A percentile compares a stretch with the other conserved stretches of the same genome.
Evolutionary conservation across 2,329 filamentous ascomycete species (phyloP).

Genomic region (Elsinoe arachidis): DNA sequence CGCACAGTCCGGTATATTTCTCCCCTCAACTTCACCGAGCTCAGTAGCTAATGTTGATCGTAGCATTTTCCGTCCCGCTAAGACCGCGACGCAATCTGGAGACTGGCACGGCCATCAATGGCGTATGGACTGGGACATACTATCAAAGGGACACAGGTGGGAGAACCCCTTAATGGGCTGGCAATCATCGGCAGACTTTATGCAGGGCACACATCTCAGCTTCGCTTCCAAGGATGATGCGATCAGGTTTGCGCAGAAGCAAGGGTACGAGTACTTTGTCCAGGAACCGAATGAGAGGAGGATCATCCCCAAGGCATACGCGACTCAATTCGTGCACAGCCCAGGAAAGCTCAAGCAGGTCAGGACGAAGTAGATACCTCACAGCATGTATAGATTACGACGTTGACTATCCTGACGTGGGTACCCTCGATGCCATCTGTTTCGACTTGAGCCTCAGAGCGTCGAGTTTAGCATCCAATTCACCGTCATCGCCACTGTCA

Average conservation of each 20-base stretch:
- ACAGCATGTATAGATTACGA: constrained; percentile 4
- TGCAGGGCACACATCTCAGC: constrained; percentile 86
- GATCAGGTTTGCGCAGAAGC: constrained; percentile 92
- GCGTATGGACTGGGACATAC: constrained; percentile 98
- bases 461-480: constrained; percentile 2
- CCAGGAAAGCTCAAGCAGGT: constrained; percentile 77
- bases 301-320: constrained; percentile 86
- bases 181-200: constrained; percentile 89
- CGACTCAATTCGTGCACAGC: constrained; percentile 88
- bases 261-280: constrained; percentile 98
- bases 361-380: constrained; percentile 60
- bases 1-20: constrained; percentile 74
- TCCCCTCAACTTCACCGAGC: constrained; percentile 10
- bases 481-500: not conserved
- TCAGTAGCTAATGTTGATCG: not conserved
- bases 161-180: constrained; percentile 98
- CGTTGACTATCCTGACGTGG: not conserved
- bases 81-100: constrained; percentile 94
- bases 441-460: constrained; percentile 4
- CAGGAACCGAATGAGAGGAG: constrained; percentile 89
- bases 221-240: constrained; percentile 94
- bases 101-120: constrained; percentile 75
- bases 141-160: constrained; percentile 90
- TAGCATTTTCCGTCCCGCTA: constrained; percentile 86
- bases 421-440: constrained; percentile 5